Evolutionary conservation across 495 filamentous ascomycete species (phyloP).

Genomic region (Podospora pseudopauciseta): DNA sequence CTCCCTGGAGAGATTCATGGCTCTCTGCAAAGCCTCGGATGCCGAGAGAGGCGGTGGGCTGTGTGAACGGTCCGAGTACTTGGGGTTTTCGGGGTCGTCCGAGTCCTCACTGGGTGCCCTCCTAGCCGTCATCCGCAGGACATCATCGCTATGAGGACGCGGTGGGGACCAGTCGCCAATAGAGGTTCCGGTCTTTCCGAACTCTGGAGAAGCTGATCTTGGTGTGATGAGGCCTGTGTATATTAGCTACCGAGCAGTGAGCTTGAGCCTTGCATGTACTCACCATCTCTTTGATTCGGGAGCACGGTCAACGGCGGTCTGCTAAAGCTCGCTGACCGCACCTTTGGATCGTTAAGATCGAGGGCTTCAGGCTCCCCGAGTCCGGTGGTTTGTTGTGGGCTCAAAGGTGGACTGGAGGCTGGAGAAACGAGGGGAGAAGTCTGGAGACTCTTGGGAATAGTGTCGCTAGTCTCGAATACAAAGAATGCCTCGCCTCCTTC

Average conservation of each 20-base stretch:
- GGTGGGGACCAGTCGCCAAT: conserved; percentile 44
- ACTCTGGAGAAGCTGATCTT: conserved; percentile 59
- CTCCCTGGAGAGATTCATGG: conserved; percentile 81
- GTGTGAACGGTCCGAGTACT: conserved; percentile 52
- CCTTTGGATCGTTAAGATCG: conserved; percentile 57
- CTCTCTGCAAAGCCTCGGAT: conserved; percentile 75
- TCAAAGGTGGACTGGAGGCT: conserved; percentile 69
- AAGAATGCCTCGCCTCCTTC: conserved; percentile 98
- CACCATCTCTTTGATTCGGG: conserved; percentile 30
- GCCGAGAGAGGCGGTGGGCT: conserved; percentile 77
- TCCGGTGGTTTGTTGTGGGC: conserved; percentile 51
- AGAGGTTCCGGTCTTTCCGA: conserved; percentile 42
- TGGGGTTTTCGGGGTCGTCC: conserved; percentile 35
- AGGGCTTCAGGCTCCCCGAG: conserved; percentile 82
- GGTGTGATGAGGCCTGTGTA: conserved; percentile 57
- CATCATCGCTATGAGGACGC: conserved; percentile 45
- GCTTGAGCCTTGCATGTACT: not conserved
- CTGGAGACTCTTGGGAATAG: conserved; percentile 83
- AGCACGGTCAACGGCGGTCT: conserved; percentile 39
- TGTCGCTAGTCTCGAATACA: conserved; percentile 89
- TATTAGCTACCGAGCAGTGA: conserved; percentile 13
- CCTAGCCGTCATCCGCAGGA: conserved; percentile 35
- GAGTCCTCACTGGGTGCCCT: conserved; percentile 45
- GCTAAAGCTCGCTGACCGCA: conserved; percentile 32
- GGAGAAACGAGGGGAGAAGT: conserved; percentile 92